phyloP scores from a whole-genome alignment of 2,329 filamentous ascomycete genomes.

The Nemania diffusa region DNA sequence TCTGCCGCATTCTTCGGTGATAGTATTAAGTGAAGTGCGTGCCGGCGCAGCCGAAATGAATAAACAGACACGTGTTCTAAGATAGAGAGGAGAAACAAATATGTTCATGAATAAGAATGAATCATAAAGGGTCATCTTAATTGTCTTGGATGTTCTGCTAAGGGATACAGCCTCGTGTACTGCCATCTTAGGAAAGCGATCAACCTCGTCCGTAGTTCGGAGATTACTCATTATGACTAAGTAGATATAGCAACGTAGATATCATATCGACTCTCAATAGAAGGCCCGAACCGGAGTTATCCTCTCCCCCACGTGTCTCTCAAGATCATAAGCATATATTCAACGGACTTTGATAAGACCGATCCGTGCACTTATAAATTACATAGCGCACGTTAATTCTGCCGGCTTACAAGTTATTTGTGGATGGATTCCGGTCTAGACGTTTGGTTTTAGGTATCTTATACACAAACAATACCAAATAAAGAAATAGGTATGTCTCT shows the following conservation, averaged over 20 bases:
- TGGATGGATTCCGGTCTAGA: conserved; percentile 12
- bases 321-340: background rate
- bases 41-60: background rate
- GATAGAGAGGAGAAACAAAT: background rate
- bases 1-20: background rate
- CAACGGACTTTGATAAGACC: background rate
- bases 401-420: background rate
- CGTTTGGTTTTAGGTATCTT: background rate
- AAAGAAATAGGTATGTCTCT: background rate
- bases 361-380: background rate
- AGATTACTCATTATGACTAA: background rate
- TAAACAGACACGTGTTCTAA: background rate
- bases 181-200: background rate
- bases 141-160: background rate
- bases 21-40: background rate
- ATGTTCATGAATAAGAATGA: background rate
- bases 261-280: background rate
- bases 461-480: too few relatives aligned
- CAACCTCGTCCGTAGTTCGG: background rate
- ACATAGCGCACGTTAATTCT: background rate
- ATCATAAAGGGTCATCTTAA: background rate
- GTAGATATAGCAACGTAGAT: background rate
- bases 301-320: background rate
- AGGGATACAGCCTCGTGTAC: background rate
- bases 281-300: background rate